phyloP scores from a whole-genome alignment of 371 early-diverging fungal genomes.

The Mucor saturninus region DNA sequence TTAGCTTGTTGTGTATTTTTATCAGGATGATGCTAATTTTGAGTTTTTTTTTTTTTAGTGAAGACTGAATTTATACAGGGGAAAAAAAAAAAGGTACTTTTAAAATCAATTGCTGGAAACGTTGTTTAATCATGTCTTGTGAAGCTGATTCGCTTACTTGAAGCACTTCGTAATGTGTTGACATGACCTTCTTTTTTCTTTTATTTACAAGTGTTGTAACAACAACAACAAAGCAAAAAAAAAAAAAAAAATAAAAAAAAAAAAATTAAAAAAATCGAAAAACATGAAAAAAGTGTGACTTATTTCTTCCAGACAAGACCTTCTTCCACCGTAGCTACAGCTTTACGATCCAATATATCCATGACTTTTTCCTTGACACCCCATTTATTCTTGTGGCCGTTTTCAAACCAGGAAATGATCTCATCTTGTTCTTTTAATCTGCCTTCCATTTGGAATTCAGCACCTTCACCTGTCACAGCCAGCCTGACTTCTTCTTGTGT shows the following conservation, averaged over 20 bases:
- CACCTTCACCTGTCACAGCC: conserved; percentile 62
- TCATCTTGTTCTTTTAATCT: conserved; percentile 61
- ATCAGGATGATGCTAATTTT: conserved; percentile 56
- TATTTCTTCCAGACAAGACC: conserved; percentile 24
- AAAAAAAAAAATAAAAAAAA: conserved; percentile 3
- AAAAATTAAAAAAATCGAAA: conserved; percentile 7
- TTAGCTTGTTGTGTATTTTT: conserved; percentile 26
- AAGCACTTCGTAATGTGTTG: conserved; percentile 50
- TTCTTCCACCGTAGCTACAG: conserved; percentile 31
- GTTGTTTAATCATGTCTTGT: conserved; percentile 46
- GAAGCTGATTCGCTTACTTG: conserved; percentile 45
- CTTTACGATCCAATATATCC: conserved; percentile 69
- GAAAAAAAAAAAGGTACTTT: conserved; percentile 26
- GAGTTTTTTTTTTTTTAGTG: neutral
- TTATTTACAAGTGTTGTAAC: neutral
- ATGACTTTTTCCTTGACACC: conserved; percentile 67
- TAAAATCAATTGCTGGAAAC: conserved; percentile 54
- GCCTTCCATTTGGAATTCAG: conserved; percentile 57
- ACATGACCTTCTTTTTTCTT: conserved; percentile 21
- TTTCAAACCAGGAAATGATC: conserved; percentile 70
- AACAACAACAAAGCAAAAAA: neutral
- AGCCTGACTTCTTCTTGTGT: conserved; percentile 75
- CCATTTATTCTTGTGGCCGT: conserved; percentile 61
- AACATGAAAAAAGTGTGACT: neutral
- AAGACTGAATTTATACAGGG: neutral